A percentile compares a stretch with the other conserved stretches of the same genome.
phyloP scores from a whole-genome alignment of 1,284 basidiomycete species.

The Leccinum fallax region DNA sequence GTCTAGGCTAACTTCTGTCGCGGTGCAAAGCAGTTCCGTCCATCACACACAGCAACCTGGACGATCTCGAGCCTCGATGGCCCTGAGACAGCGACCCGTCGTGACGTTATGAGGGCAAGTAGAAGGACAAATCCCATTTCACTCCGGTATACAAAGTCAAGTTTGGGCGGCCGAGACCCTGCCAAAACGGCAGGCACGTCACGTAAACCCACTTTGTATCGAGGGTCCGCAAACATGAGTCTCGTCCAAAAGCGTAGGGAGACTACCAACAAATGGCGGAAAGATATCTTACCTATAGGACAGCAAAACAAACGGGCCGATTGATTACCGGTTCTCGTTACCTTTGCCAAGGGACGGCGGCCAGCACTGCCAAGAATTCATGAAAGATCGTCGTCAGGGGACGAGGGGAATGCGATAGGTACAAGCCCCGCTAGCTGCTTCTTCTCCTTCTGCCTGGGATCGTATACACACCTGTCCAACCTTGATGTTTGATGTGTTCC shows the following conservation, averaged over 20 bases:
- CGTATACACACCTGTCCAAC: neutral
- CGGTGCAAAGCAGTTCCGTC: neutral
- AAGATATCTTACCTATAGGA: neutral
- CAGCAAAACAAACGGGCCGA: neutral
- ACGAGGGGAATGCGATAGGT: neutral
- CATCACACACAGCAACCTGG: slow-evolving; percentile 1
- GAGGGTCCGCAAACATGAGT: neutral
- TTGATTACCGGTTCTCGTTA: neutral
- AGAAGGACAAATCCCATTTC: neutral
- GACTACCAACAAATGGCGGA: neutral
- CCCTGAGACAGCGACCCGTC: neutral
- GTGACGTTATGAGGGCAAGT: neutral
- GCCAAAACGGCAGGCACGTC: neutral
- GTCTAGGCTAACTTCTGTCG: neutral
- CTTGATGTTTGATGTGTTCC: neutral
- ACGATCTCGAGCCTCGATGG: neutral
- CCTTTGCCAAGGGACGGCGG: neutral
- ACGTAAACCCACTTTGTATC: neutral
- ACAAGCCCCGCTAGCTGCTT: neutral
- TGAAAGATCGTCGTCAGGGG: neutral
- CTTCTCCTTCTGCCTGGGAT: neutral
- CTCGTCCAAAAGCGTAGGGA: neutral
- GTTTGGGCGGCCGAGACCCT: neutral
- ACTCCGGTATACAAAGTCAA: neutral
- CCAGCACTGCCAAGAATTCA: neutral